Percentiles rank a stretch among this genome's conserved stretches.
phyloP scores from a whole-genome alignment of 352 stramenopile genomes.

The Phytophthora europaea region DNA sequence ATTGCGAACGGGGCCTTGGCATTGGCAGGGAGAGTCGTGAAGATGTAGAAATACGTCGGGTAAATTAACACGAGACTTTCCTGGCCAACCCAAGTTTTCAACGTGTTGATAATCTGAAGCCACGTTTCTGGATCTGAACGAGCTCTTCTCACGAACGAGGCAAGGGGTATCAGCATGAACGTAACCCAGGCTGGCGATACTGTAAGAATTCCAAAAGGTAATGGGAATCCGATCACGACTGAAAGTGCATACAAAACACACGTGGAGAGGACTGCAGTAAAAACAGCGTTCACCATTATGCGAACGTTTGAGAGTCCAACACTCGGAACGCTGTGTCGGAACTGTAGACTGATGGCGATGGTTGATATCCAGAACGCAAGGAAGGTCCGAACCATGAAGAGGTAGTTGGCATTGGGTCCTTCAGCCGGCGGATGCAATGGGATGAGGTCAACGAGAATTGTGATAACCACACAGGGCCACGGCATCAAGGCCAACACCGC shows the following conservation, averaged over 20 bases:
- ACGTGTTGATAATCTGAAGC: neutral
- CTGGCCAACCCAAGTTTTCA: neutral
- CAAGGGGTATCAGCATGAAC: neutral
- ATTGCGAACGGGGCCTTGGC: neutral
- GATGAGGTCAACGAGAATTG: neutral
- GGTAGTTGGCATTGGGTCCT: neutral
- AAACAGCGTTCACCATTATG: neutral
- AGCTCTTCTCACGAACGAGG: neutral
- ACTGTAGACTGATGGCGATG: neutral
- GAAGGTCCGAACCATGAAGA: neutral
- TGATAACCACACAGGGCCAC: neutral
- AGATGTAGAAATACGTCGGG: neutral
- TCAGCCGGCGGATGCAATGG: neutral
- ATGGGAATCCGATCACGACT: neutral
- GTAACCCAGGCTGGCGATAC: neutral
- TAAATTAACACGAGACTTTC: neutral
- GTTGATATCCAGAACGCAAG: neutral
- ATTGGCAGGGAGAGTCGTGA: neutral
- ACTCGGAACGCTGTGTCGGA: neutral
- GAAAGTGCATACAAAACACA: neutral
- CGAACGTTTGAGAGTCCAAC: neutral
- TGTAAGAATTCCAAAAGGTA: neutral
- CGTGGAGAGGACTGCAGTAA: neutral
- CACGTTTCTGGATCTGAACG: neutral
- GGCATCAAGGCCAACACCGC: neutral